These are phyloP conservation scores for Solanum chiquidenum DNA, from an alignment of 257 asterid genomes.

Conservation along the genomic window DNA sequence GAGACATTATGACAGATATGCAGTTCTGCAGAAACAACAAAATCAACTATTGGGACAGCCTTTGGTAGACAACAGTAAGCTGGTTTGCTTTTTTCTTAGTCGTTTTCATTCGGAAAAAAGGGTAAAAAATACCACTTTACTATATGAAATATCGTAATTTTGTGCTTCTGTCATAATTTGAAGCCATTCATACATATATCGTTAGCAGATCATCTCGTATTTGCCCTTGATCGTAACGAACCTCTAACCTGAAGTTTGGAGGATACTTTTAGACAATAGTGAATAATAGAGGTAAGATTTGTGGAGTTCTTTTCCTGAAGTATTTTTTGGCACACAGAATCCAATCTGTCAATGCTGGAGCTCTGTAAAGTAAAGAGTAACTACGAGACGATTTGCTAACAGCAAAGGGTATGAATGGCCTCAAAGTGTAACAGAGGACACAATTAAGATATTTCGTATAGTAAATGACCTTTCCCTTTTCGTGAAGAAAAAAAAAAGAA, in stretches of 20 bases:
- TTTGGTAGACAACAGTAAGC: constrained; percentile 10
- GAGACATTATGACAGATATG: constrained; percentile 21
- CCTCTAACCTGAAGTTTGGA: neutral
- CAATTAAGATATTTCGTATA: neutral
- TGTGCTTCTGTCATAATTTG: neutral
- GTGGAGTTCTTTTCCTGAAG: neutral
- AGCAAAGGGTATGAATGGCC: neutral
- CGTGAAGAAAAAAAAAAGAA: neutral
- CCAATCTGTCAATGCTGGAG: neutral
- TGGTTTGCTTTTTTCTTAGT: neutral
- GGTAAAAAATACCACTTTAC: neutral
- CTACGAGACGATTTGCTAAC: neutral
- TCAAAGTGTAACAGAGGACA: neutral
- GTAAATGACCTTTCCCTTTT: neutral
- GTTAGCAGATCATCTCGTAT: neutral
- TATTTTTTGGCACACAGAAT: neutral
- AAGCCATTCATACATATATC: neutral
- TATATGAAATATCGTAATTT: neutral
- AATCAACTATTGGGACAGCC: neutral
- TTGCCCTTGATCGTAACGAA: neutral
- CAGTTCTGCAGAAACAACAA: constrained; percentile 10
- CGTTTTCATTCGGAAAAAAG: neutral
- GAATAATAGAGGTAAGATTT: neutral
- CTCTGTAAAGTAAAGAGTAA: neutral
- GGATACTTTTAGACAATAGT: neutral